Evolutionary conservation across 495 filamentous ascomycete genomes (phyloP).

Genomic region (Extremus antarcticus): DNA sequence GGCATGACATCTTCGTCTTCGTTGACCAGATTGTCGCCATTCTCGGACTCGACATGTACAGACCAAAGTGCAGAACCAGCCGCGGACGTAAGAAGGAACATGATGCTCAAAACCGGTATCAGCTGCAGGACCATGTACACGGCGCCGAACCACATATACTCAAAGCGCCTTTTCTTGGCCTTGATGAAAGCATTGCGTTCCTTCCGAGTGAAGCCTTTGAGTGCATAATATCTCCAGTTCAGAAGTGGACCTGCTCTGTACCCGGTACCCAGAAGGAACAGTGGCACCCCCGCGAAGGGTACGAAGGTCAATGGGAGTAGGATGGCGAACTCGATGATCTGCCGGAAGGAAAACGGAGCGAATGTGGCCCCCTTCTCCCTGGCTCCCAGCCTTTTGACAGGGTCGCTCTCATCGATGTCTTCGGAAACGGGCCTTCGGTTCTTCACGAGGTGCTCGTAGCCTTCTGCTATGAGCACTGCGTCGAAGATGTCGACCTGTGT

Average conservation of each 20-base stretch:
- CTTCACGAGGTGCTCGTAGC: conserved; percentile 45
- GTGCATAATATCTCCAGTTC: conserved; percentile 56
- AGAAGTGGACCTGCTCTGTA: conserved; percentile 56
- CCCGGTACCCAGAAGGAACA: conserved; percentile 53
- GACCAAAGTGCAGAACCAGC: conserved; percentile 54
- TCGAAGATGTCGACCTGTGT: conserved; percentile 60
- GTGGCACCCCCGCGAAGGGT: conserved; percentile 49
- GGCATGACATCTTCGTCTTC: conserved; percentile 6
- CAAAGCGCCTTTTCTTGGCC: conserved; percentile 36
- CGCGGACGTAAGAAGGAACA: conserved; percentile 56
- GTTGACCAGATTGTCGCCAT: background rate
- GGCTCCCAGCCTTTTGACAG: conserved; percentile 47
- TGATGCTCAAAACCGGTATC: conserved; percentile 52
- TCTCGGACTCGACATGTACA: conserved; percentile 42
- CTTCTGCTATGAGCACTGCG: conserved; percentile 49
- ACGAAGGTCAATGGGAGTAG: conserved; percentile 56
- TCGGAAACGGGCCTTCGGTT: conserved; percentile 44
- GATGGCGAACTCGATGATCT: conserved; percentile 33
- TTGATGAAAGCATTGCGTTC: conserved; percentile 44
- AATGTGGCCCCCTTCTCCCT: conserved; percentile 48
- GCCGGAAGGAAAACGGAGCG: conserved; percentile 45
- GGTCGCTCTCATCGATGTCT: conserved; percentile 36
- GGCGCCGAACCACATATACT: conserved; percentile 60
- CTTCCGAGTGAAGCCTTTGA: conserved; percentile 46
- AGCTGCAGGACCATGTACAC: conserved; percentile 51